Evolutionary conservation across 768 basidiomycete species (phyloP).

Genomic region (Gloeopeniophorella convolvens): DNA sequence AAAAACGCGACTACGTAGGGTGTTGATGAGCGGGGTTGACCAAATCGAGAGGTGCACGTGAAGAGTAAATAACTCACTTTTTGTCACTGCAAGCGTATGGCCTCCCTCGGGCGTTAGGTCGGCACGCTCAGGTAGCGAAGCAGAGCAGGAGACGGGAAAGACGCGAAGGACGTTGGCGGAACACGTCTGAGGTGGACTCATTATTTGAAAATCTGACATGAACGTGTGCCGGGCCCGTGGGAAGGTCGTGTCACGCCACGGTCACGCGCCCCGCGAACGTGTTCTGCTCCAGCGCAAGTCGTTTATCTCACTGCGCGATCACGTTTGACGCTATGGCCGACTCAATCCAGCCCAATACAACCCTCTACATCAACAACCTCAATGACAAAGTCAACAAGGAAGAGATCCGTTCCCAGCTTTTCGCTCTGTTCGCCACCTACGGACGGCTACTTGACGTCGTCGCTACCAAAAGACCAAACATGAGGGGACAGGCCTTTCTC

Average conservation of each 20-base stretch:
- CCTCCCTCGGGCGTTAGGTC: no score
- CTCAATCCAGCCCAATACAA: constrained; percentile 67
- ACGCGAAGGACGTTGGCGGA: no score
- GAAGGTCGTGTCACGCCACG: neutral
- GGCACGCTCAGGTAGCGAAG: no score
- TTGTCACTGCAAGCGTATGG: no score
- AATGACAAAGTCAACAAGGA: constrained; percentile 91
- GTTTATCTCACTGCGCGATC: neutral
- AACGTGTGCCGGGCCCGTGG: constrained; percentile 4
- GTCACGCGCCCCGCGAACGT: constrained; percentile 13
- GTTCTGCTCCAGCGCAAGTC: neutral
- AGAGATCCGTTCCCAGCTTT: constrained; percentile 77
- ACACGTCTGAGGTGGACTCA: neutral
- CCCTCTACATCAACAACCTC: constrained; percentile 89
- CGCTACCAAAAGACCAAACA: constrained; percentile 77
- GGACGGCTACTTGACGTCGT: constrained; percentile 92
- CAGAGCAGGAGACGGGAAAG: neutral
- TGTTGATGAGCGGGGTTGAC: neutral
- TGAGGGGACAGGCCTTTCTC: constrained; percentile 93
- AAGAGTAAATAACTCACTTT: neutral
- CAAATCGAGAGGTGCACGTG: neutral
- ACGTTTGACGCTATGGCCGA: constrained; percentile 33
- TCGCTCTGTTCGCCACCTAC: constrained; percentile 86
- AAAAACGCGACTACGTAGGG: neutral
- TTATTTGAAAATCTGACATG: neutral